These are phyloP conservation scores for Dioscorea alata DNA, from an alignment of 106 monocot species.

Conservation along the genomic window DNA sequence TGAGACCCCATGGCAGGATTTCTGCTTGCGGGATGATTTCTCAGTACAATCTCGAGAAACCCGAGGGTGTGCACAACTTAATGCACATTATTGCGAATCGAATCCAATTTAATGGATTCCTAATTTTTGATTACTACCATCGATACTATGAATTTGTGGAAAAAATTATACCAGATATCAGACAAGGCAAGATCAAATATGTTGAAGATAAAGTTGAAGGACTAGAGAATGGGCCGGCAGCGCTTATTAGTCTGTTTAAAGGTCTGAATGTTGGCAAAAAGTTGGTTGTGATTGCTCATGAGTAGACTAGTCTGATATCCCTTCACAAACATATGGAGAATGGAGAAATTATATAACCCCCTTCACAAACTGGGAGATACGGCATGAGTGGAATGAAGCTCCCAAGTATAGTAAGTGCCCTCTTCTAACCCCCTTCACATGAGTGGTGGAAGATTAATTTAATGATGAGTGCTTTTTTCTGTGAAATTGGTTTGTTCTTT, in stretches of 20 bases:
- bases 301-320: background rate
- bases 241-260: constrained; percentile 38
- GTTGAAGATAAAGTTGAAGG: constrained; percentile 44
- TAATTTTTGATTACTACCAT: constrained; percentile 7
- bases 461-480: too few relatives aligned
- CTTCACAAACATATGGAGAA: too few relatives aligned
- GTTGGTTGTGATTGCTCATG: constrained; percentile 25
- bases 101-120: constrained; percentile 36
- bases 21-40: too few relatives aligned
- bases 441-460: too few relatives aligned
- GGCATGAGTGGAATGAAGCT: too few relatives aligned
- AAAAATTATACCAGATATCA: constrained; percentile 14
- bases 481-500: too few relatives aligned
- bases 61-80: constrained; percentile 16
- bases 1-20: too few relatives aligned
- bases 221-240: constrained; percentile 37
- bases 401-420: too few relatives aligned
- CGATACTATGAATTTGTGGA: constrained; percentile 22
- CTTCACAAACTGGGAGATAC: too few relatives aligned
- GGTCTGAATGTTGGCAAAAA: constrained; percentile 54
- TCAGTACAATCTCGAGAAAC: constrained; percentile 3
- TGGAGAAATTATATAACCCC: too few relatives aligned
- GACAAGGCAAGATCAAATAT: constrained; percentile 31
- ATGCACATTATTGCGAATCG: constrained; percentile 15
- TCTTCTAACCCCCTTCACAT: too few relatives aligned